A percentile compares a stretch with the other conserved stretches of the same genome.
Conservation (phyloP, 768 basidiomycete genomes). For the Collybia nuda region DNA sequence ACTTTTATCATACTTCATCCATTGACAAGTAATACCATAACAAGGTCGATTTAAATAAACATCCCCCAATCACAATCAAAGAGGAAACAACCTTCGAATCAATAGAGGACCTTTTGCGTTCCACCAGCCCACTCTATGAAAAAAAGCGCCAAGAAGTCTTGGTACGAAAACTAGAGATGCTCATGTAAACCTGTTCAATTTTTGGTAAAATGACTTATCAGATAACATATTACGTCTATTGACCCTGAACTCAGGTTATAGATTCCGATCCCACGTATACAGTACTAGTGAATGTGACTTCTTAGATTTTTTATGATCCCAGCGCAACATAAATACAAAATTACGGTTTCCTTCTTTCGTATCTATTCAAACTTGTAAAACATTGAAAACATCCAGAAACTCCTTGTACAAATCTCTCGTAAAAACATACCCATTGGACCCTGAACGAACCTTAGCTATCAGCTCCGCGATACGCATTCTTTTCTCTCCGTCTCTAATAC, state of each 20-base stretch:
- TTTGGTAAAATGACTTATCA: too few relatives aligned
- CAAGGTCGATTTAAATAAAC: conserved; percentile 9
- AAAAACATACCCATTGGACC: conserved; percentile 42
- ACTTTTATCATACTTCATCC: not conserved
- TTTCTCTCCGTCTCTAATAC: conserved; percentile 61
- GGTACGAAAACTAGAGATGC: conserved; percentile 44
- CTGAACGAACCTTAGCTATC: conserved; percentile 49
- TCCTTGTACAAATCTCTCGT: conserved; percentile 58
- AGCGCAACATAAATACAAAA: conserved; percentile 13
- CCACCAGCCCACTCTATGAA: conserved; percentile 54
- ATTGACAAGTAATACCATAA: not conserved
- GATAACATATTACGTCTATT: too few relatives aligned
- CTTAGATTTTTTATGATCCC: too few relatives aligned
- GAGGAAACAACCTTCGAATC: conserved; percentile 47
- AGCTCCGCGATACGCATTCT: conserved; percentile 52
- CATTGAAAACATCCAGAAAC: conserved; percentile 26
- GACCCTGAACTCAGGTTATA: too few relatives aligned
- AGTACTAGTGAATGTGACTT: too few relatives aligned
- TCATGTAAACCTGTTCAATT: conserved; percentile 16
- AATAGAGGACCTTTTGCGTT: conserved; percentile 56
- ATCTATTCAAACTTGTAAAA: conserved; percentile 26
- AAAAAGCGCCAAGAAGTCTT: conserved; percentile 45
- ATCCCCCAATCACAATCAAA: not conserved
- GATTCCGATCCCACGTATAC: too few relatives aligned
- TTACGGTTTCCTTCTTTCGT: conserved; percentile 26